Evolutionary conservation across 2,329 filamentous ascomycete species (phyloP).

Genomic region (Dothideomycetidae sp.): DNA sequence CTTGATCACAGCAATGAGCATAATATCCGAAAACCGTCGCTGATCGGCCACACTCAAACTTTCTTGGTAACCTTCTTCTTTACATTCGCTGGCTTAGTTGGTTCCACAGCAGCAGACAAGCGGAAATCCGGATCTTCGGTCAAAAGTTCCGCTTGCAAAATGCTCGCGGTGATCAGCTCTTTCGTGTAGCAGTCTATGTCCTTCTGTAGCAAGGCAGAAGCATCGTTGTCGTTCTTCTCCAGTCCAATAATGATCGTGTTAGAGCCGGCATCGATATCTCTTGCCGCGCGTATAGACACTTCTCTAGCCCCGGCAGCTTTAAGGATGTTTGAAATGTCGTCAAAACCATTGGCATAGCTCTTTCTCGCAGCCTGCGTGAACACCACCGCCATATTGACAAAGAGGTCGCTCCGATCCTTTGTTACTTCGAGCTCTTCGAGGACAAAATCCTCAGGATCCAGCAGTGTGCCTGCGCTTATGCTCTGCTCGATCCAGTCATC

Average conservation of each 20-base stretch:
- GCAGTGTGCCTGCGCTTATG: slow-evolving; percentile 16
- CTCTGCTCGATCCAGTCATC: slow-evolving; percentile 31
- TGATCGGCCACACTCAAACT: no score
- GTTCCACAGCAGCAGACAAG: no score
- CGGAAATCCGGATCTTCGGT: slow-evolving; percentile 27
- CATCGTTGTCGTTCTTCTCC: slow-evolving; percentile 25
- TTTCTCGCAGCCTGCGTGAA: slow-evolving; percentile 28
- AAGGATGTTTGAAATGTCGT: slow-evolving; percentile 26
- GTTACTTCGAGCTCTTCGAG: slow-evolving; percentile 17
- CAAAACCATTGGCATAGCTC: slow-evolving; percentile 23
- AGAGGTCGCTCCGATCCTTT: slow-evolving; percentile 29
- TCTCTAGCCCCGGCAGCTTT: slow-evolving; percentile 25
- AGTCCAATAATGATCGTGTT: slow-evolving; percentile 26
- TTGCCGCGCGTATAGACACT: slow-evolving; percentile 18
- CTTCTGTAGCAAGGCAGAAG: slow-evolving; percentile 19
- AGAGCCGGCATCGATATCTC: slow-evolving; percentile 16
- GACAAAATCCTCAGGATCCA: slow-evolving; percentile 24
- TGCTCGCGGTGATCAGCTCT: slow-evolving; percentile 29
- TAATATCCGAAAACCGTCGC: no score
- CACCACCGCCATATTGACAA: slow-evolving; percentile 35
- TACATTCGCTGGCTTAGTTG: no score
- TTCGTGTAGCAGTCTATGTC: slow-evolving; percentile 28
- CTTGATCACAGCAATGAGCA: no score
- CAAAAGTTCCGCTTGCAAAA: slow-evolving; percentile 30
- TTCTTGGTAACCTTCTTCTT: slow-evolving; percentile 1